A percentile compares a stretch with the other conserved stretches of the same genome.
Evolutionary conservation across 108 stramenopile species (phyloP).

Genomic region (Conticribra guillardii): DNA sequence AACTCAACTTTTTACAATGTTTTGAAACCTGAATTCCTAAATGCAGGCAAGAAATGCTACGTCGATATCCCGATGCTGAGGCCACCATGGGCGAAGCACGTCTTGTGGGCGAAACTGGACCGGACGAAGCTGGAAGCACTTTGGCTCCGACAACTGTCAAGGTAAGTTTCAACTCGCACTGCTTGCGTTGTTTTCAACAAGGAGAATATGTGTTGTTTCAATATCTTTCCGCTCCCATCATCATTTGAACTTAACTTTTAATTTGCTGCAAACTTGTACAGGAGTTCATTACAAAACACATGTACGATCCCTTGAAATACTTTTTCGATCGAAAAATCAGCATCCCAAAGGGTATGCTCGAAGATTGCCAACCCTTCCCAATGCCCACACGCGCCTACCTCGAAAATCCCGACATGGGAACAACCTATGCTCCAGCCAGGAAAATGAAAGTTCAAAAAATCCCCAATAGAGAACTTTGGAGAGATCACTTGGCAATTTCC

Average conservation of each 20-base stretch:
- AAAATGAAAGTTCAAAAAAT: constrained; percentile 19
- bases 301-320: constrained; percentile 52
- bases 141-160: constrained; percentile 38
- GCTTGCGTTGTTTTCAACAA: not conserved
- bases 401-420: constrained; percentile 17
- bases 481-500: constrained; percentile 46
- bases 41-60: constrained; percentile 40
- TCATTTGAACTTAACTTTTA: not conserved
- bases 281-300: constrained; percentile 48
- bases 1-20: too few species aligned
- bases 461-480: constrained; percentile 32
- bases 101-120: constrained; percentile 41
- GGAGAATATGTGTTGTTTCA: too few species aligned
- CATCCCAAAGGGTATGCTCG: constrained; percentile 40
- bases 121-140: constrained; percentile 35
- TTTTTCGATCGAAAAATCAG: constrained; percentile 55
- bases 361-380: constrained; percentile 46
- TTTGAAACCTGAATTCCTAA: not conserved
- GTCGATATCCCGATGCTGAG: constrained; percentile 36
- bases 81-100: constrained; percentile 48
- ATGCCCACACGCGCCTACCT: constrained; percentile 47
- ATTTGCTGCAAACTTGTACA: not conserved
- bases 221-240: too few species aligned
- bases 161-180: constrained; percentile 10
- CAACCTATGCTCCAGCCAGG: constrained; percentile 26